Conservation (phyloP, 352 stramenopile genomes). For the Ophiocytium majus region DNA sequence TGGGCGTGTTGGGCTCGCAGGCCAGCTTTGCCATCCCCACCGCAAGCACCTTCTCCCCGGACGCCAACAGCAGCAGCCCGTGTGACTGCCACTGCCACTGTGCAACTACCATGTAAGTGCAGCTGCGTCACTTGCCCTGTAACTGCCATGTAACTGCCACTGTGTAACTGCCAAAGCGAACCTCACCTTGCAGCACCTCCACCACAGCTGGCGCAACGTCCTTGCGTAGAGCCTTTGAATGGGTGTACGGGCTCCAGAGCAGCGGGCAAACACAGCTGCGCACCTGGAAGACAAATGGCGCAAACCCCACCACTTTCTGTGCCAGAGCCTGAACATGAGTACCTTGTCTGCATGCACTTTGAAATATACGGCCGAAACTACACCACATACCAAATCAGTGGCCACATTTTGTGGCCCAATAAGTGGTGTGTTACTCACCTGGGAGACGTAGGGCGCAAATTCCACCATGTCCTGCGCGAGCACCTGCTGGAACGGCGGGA, state of each 20-base stretch:
- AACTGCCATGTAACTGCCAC: too few species aligned
- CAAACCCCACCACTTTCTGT: constrained; percentile 91
- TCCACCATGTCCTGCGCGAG: constrained; percentile 93
- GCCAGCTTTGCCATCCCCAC: constrained; percentile 51
- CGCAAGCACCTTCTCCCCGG: constrained; percentile 42
- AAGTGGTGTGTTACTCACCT: too few species aligned
- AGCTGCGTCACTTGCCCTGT: neutral
- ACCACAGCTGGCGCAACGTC: constrained; percentile 91
- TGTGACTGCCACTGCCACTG: neutral
- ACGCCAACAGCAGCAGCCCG: constrained; percentile 29
- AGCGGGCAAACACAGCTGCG: too few species aligned
- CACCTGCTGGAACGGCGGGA: constrained; percentile 76
- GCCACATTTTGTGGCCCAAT: too few species aligned
- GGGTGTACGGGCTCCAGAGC: too few species aligned
- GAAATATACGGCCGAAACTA: too few species aligned
- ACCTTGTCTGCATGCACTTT: too few species aligned
- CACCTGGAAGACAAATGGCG: constrained; percentile 97
- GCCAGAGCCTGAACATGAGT: constrained; percentile 76
- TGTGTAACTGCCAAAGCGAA: too few species aligned
- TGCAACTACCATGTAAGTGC: neutral
- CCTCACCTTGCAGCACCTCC: constrained; percentile 76
- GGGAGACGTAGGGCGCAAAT: constrained; percentile 97
- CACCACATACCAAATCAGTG: too few species aligned
- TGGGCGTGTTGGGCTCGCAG: constrained; percentile 29
- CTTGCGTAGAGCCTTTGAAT: too few species aligned